phyloP scores from a whole-genome alignment of 495 filamentous ascomycete genomes.

The Neurospora discreta region DNA sequence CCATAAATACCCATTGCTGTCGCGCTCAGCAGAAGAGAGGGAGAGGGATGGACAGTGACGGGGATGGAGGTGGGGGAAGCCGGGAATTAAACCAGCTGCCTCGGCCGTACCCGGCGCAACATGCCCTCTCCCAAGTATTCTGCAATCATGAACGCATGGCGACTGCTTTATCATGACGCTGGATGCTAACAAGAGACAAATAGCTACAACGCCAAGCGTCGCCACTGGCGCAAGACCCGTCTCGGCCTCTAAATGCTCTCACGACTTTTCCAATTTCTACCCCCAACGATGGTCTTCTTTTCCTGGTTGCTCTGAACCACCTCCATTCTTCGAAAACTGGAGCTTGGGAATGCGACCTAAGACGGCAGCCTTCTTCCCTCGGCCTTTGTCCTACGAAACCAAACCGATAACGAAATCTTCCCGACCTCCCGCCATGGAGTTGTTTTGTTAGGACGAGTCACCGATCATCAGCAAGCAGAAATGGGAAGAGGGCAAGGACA shows the following conservation, averaged over 20 bases:
- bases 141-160: neutral
- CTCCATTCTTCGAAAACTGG: neutral
- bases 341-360: neutral
- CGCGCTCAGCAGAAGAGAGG: neutral
- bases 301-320: slow-evolving; percentile 5
- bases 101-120: neutral
- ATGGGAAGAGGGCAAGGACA: neutral
- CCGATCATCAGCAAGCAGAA: neutral
- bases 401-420: neutral
- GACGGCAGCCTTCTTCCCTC: neutral
- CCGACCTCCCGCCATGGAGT: neutral
- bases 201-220: slow-evolving; percentile 99
- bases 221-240: slow-evolving; percentile 99
- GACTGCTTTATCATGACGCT: neutral
- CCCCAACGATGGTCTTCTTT: slow-evolving; percentile 11
- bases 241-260: slow-evolving; percentile 74
- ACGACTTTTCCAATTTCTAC: slow-evolving; percentile 18
- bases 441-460: neutral
- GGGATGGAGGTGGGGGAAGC: neutral
- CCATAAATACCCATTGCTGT: neutral
- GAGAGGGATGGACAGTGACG: neutral
- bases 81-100: slow-evolving; percentile 4
- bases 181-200: slow-evolving; percentile 1
- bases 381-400: neutral
- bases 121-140: neutral